Evolutionary conservation across 495 filamentous ascomycete genomes (phyloP).

Genomic region (Jackrogersella minutella): DNA sequence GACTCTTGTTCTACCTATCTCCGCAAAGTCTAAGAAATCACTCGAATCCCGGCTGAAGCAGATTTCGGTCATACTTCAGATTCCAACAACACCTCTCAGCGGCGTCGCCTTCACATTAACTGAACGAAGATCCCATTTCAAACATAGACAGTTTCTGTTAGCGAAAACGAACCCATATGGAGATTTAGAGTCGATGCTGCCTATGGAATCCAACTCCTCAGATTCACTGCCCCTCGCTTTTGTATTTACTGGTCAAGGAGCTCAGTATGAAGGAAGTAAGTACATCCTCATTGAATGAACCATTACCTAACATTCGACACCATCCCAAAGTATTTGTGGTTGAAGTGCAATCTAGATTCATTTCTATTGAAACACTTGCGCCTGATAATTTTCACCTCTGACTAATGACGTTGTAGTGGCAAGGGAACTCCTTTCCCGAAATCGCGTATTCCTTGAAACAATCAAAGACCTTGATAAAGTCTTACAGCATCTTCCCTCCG

Average conservation of each 20-base stretch:
- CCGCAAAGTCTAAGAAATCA: constrained; percentile 23
- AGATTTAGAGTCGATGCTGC: constrained; percentile 12
- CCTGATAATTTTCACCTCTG: no score
- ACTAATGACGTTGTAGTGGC: not conserved
- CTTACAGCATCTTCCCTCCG: constrained; percentile 28
- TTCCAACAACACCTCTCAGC: constrained; percentile 4
- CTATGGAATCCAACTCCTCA: not conserved
- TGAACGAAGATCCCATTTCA: constrained; percentile 21
- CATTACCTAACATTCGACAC: no score
- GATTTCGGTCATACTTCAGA: not conserved
- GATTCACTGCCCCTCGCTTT: constrained; percentile 15
- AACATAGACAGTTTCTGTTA: constrained; percentile 29
- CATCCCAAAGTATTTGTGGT: no score
- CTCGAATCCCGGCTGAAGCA: constrained; percentile 12
- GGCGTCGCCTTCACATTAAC: constrained; percentile 44
- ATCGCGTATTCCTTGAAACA: constrained; percentile 36
- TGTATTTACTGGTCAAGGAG: constrained; percentile 55
- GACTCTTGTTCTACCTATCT: constrained; percentile 23
- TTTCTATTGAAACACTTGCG: no score
- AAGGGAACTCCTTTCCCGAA: not conserved
- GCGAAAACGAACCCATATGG: constrained; percentile 24
- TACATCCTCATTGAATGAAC: not conserved
- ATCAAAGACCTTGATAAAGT: constrained; percentile 47
- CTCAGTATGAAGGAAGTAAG: constrained; percentile 47
- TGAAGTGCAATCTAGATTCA: no score